Evolutionary conservation across 2,329 filamentous ascomycete genomes (phyloP).

Genomic region (Alternaria sp.): DNA sequence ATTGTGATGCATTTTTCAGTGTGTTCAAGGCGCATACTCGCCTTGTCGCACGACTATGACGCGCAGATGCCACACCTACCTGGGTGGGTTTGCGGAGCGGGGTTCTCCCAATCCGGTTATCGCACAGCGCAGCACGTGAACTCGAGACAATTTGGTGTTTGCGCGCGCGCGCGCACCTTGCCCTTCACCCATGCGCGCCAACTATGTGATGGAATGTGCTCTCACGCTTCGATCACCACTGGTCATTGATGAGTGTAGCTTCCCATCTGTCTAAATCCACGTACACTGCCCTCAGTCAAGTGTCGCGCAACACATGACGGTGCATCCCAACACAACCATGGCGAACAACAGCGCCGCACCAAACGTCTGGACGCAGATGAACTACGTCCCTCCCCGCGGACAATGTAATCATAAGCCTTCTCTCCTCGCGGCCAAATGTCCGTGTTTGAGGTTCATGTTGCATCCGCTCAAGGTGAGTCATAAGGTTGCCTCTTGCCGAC

Average conservation of each 20-base stretch:
- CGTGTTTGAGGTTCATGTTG: slow-evolving; percentile 65
- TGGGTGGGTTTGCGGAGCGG: slow-evolving; percentile 3
- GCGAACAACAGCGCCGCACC: slow-evolving; percentile 28
- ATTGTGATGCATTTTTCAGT: too few species aligned
- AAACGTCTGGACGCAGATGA: slow-evolving; percentile 61
- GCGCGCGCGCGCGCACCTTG: neutral
- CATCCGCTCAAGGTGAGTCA: slow-evolving; percentile 61
- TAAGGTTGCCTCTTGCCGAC: neutral
- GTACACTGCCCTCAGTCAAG: too few species aligned
- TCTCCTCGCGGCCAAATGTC: slow-evolving; percentile 57
- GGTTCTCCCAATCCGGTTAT: slow-evolving; percentile 3
- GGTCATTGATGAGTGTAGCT: neutral
- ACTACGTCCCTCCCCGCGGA: slow-evolving; percentile 60
- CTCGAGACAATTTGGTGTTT: slow-evolving; percentile 31
- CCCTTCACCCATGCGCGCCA: neutral
- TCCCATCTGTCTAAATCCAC: too few species aligned
- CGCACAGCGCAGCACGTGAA: slow-evolving; percentile 28
- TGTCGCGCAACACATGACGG: too few species aligned
- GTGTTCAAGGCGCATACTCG: neutral
- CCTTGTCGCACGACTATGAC: neutral
- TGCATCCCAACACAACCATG: neutral
- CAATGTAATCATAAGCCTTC: slow-evolving; percentile 60
- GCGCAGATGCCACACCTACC: neutral
- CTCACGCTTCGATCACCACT: neutral
- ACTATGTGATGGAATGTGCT: slow-evolving; percentile 4